phyloP scores from a whole-genome alignment of 164 flowering plant genomes.

The Nymphaea colorata region DNA sequence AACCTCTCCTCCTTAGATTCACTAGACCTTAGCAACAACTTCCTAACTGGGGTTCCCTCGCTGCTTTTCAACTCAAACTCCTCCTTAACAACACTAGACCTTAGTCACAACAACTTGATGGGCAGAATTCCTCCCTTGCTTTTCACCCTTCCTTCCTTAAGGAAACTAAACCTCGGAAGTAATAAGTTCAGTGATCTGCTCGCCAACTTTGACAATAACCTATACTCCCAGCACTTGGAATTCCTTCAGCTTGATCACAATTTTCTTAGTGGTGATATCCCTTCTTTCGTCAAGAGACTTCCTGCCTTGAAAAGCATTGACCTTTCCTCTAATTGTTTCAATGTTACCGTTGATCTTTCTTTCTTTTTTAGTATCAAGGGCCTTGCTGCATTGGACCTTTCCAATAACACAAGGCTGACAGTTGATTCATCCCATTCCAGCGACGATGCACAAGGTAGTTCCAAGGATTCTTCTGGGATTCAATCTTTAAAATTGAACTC shows the following conservation, averaged over 20 bases:
- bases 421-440: neutral
- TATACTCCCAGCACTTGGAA: neutral
- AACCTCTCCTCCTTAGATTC: too few relatives aligned
- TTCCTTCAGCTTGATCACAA: conserved; percentile 17
- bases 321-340: conserved; percentile 30
- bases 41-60: too few relatives aligned
- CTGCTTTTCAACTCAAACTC: too few relatives aligned
- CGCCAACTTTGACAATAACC: neutral
- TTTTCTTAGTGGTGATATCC: conserved; percentile 23
- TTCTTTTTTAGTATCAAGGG: conserved; percentile 8
- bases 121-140: conserved; percentile 32
- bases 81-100: neutral
- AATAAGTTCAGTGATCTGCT: conserved; percentile 25
- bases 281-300: conserved; percentile 15
- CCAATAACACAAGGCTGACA: conserved; percentile 14
- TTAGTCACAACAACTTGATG: conserved; percentile 4
- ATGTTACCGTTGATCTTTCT: conserved; percentile 8
- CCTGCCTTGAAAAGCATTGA: conserved; percentile 6
- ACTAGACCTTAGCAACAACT: too few relatives aligned
- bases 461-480: conserved; percentile 12
- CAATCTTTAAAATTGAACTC: conserved; percentile 27
- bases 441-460: neutral
- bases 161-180: conserved; percentile 13
- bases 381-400: conserved; percentile 24
- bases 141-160: conserved; percentile 25